Percentiles rank a stretch among this genome's conserved stretches.
phyloP scores from a whole-genome alignment of 1,284 basidiomycete species.

The Ceratobasidium sp. region DNA sequence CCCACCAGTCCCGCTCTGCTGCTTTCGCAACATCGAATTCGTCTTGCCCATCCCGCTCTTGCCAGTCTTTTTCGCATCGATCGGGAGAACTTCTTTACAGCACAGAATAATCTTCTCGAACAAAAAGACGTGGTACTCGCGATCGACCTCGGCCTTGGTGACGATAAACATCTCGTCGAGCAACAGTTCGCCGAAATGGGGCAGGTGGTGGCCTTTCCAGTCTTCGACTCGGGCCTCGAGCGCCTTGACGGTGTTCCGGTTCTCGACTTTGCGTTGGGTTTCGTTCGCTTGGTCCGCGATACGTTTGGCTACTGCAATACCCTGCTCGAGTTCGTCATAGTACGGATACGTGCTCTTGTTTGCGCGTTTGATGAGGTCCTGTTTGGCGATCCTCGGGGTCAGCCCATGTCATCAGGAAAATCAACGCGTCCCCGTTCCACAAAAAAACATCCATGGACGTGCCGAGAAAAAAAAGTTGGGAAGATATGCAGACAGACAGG shows the following conservation, averaged over 20 bases:
- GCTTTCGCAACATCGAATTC: constrained; percentile 82
- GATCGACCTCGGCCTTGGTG: constrained; percentile 95
- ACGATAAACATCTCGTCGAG: constrained; percentile 97
- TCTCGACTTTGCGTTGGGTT: constrained; percentile 89
- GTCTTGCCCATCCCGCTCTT: constrained; percentile 77
- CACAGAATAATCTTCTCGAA: constrained; percentile 99
- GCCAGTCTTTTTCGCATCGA: constrained; percentile 55
- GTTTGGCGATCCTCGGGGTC: background rate
- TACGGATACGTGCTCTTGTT: constrained; percentile 70
- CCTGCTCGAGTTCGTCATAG: constrained; percentile 86
- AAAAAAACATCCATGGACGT: background rate
- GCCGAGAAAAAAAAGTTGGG: background rate
- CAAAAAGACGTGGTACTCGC: constrained; percentile 98
- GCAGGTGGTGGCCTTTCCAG: constrained; percentile 98
- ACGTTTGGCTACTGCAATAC: constrained; percentile 88
- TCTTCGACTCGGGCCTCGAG: constrained; percentile 94
- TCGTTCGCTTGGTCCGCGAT: constrained; percentile 98
- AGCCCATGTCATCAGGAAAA: background rate
- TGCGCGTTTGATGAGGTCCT: constrained; percentile 52
- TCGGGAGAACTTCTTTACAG: constrained; percentile 86
- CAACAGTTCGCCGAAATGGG: constrained; percentile 92
- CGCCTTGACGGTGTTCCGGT: constrained; percentile 88
- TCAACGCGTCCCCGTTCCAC: too few relatives aligned
- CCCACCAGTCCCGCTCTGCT: constrained; percentile 59
- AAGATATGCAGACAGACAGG: too few relatives aligned